Evolutionary conservation across 148 eudicot genomes (phyloP), one percentile per base, ranked within the genome.

Genomic region (Beta vulgaris): DNA sequence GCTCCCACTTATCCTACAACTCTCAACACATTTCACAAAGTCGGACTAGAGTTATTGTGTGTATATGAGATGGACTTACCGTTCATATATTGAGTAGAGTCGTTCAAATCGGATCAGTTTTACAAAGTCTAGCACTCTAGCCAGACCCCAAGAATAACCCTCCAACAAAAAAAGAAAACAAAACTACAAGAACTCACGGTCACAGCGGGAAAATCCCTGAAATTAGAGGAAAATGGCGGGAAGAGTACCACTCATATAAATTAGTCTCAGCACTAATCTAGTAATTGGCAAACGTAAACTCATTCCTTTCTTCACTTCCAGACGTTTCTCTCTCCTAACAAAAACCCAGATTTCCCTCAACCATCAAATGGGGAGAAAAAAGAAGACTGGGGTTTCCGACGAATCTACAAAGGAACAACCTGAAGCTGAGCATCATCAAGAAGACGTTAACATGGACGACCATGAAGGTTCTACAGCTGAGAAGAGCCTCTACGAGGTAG

Each of bases 401-500:
- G 82, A 86, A 69, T 36, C 68, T 10, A 54, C 67, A n/a, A 48
- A 72, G 37, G 85, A 84, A 12, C 71, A 75, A 25, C 82, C 60
- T 9, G 85, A 81, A 10, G 66, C 81, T 60, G 76, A 82, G 11
- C 67, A 35, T 71, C 66, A 71, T 73, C 72, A 53, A 37, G 53
- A 40, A 63, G 73, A 82, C 83, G 51, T 67, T 2, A 70, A 72
- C 26, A 79, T 73, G 70, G 64, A 25, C 23, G 82, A 75, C 6
- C 60, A 54, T 49, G 76, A 49, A 6, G 77, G 25, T 77, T 83
- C 82, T 72, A 78, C 80, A 3, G 39, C 72, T 2, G 76, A 76
- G 12, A 86, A 87, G 66, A 86, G 85, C 82, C 86, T 92, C 61
- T 92, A 90, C 43, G 93, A 90, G 93, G 97, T 90, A 77, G 32